These are phyloP conservation scores for Sphaerulina vaccinii DNA, from an alignment of 2,329 filamentous ascomycete species.

Conservation along the genomic window DNA sequence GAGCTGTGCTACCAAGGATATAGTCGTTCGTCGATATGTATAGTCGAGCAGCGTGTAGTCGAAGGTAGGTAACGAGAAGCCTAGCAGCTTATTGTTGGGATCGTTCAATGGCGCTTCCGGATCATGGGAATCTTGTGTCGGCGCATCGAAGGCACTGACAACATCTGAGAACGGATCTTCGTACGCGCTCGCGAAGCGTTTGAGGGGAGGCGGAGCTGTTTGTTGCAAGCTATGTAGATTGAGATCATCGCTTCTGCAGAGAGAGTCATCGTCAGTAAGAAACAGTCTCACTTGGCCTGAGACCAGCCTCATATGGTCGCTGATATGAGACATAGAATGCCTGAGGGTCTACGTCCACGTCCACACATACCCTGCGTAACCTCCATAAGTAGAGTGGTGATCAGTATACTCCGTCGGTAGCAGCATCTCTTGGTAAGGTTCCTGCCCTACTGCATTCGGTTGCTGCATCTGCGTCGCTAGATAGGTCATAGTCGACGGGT, in stretches of 20 bases:
- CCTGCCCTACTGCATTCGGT: conserved; percentile 49
- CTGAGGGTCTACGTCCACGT: not conserved
- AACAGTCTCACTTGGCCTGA: not conserved
- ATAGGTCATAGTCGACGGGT: conserved; percentile 54
- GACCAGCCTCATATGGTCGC: not conserved
- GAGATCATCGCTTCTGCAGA: conserved; percentile 33
- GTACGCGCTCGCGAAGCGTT: conserved; percentile 42
- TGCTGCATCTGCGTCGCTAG: conserved; percentile 58
- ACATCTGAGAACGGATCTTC: conserved; percentile 54
- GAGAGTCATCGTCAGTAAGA: conserved; percentile 8
- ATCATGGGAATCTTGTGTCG: conserved; percentile 40
- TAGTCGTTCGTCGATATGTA: conserved; percentile 60
- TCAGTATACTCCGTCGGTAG: conserved; percentile 57
- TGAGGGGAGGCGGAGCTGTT: conserved; percentile 32
- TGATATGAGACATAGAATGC: not conserved
- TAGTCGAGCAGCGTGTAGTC: conserved; percentile 66
- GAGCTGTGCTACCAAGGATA: conserved; percentile 71
- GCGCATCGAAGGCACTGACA: conserved; percentile 49
- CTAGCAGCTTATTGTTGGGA: conserved; percentile 59
- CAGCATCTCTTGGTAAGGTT: conserved; percentile 47
- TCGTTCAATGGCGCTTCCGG: conserved; percentile 58
- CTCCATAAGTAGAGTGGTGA: conserved; percentile 60
- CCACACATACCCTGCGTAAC: conserved; percentile 55
- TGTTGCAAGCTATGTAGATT: conserved; percentile 25
- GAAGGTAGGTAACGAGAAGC: conserved; percentile 50